Percentiles rank a stretch among this genome's conserved stretches.
Conservation (phyloP, 805 yeast genomes). For the Nakazawaea molendinolei region DNA sequence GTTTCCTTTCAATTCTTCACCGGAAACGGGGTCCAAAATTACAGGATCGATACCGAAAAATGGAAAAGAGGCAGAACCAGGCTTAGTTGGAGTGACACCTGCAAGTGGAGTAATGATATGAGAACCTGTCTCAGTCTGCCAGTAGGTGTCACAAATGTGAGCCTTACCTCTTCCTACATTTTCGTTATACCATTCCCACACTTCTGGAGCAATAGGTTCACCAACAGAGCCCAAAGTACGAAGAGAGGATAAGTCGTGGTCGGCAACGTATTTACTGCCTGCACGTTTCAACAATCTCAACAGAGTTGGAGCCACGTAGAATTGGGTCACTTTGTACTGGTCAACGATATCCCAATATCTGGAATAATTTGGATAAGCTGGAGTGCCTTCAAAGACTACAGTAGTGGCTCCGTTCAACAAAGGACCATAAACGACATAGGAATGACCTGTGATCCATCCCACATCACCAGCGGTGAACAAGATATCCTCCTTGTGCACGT, state of each 20-base stretch:
- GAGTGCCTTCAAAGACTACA: conserved; percentile 94
- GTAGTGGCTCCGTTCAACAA: conserved; percentile 83
- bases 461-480: conserved; percentile 97
- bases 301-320: conserved; percentile 98
- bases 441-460: conserved; percentile 99
- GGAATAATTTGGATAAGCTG: conserved; percentile 92
- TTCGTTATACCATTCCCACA: conserved; percentile 98
- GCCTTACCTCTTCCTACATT: conserved; percentile 85
- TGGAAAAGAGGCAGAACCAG: conserved; percentile 95
- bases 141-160: conserved; percentile 92
- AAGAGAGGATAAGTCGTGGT: conserved; percentile 77
- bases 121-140: conserved; percentile 99
- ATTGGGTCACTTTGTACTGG: conserved; percentile 85
- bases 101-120: conserved; percentile 93
- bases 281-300: conserved; percentile 78
- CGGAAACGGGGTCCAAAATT: conserved; percentile 89
- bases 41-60: conserved; percentile 91
- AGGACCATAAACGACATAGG: conserved; percentile 94
- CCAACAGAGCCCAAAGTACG: conserved; percentile 96
- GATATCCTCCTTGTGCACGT: conserved; percentile 81
- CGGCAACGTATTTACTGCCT: conserved; percentile 76
- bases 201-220: conserved; percentile 96
- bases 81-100: conserved; percentile 91
- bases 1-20: conserved; percentile 75
- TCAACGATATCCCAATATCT: conserved; percentile 97